Base-by-base conservation (phyloP, 177 flowering plant species). In the Tripterygium wilfordii region DNA sequence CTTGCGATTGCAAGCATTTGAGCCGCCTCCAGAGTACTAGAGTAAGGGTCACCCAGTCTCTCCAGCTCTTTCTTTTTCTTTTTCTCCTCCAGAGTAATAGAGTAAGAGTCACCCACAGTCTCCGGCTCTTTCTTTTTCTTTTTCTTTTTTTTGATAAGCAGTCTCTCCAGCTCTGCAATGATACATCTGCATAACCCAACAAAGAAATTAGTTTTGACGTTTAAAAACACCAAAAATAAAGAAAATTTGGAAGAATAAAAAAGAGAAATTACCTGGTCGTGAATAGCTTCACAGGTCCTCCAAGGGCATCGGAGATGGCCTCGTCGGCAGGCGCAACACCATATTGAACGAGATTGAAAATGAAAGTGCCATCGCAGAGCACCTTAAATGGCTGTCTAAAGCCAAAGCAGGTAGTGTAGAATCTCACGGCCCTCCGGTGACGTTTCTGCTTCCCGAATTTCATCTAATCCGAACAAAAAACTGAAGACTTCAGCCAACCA, bases 301-400 rank as follows among this genome's bases (percentile, higher is more conserved):
- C 77, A 17, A 91, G 81, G 21, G 65, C 36, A 29, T 61, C 69
- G 1, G 82, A 53, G 27, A 88, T 35, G 10, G 85, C 77, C 10
- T 66, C 52, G 57, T 70, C 75, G 8, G 71, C 69, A 3, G 82
- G 77, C 8, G 54, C 32, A 9, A 76, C 66, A 12, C 44, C n/a
- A 56, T 87, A 67, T 16, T 25, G 42, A 1, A 75, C 45, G 33
- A 83, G 76, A 56, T 82, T 84, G 47, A 80, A 79, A 18, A 91
- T 48, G 53, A 91, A 85, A 3, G 95, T 91, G 5, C 96, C 98
- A 41, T 88, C 98, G 49, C 90, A 85, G 0, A 89, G 70, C 12
- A 89, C 62, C 68, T 84, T 83, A 61, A 58, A 89, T 0, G 97
- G 95, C 56, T 73, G 81, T 22, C 94, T 49, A 45, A 89, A 89